Evolutionary conservation across 2,329 filamentous ascomycete genomes (phyloP), one percentile per base, ranked within the genome.

Genomic region (Bipolaris gigantea): DNA sequence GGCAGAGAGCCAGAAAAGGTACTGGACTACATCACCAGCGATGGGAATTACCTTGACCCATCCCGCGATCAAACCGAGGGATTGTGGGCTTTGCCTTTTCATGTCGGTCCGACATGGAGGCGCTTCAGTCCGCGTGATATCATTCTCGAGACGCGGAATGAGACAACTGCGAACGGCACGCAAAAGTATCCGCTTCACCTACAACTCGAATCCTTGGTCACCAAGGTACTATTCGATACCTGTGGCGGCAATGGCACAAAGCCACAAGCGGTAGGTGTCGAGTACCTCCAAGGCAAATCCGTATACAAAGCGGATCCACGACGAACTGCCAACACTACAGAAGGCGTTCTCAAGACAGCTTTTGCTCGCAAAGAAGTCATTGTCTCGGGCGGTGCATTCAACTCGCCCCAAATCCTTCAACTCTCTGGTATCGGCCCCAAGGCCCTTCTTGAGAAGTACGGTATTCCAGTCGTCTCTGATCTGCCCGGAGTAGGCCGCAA

Each of bases 381-480:
- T 16, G 50, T 63, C 10, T 39, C 58, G 13, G 60, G 57, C 5
- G 85, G 85, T 7, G 79, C 83, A 0, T 87, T 83, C 69, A 83
- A 86, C 69, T 80, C 81, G 1, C 84, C 84, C 2, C 85, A 88
- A 69, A 68, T 88, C 3, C 80, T 88, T 4, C 82, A 85, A 72
- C 79, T 87, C 0, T 83, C 79, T 52, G 86, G 85, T 9, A 79
- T 88, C 35, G 85, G 85, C 0, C 83, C 83, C 0, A 64, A 71
- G 9, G 63, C 72, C 0, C 78, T 84, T 55, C 79, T 89, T 7
- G 54, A 77, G 8, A 74, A 76, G 43, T 78, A 82, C 64, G 72
- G 75, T 13, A 87, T 88, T 56, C 62, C 76, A 2, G 71, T 82
- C 0, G 57, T 85, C 15, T 73, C 79, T 3, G 76, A 87, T 58